Base-by-base conservation (phyloP, 108 stramenopile genomes). In the Discostella stelligeroides region DNA sequence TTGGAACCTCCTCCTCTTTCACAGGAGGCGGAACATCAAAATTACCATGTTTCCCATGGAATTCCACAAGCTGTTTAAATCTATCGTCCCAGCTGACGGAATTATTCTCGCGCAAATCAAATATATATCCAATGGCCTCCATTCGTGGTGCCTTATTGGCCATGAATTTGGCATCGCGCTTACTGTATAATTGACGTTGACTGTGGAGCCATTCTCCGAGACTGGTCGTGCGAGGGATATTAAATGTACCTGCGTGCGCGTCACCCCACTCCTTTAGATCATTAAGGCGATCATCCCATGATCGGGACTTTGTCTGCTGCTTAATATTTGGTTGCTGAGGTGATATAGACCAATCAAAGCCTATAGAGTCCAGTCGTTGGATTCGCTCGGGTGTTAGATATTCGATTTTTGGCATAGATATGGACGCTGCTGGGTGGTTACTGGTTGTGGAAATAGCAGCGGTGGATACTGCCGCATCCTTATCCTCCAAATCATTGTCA, bases 151-250 rank as follows among this genome's bases (percentile, higher is more conserved):
- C 48, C 54, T 51, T 41, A 21, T 30, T 28, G 10, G 39, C 6
- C 67, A 68, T 68, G 37, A 68, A 68, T 20, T 43, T 68, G 18
- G 17, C 28, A 40, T 68, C 67, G 4, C 53, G 34, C 54, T 56
- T 68, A 4, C 41, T 20, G 67, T 68, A 68, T 7, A 68, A 20
- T 13, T 27, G 20, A 7, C 67, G 51, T 29, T 68, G 67, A 29
- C 55, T 54, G 67, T 68, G 67, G 23, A 68, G 34, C 67, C 67
- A 68, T 34, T 68, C 67, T 4, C 67, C 67, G 0, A 68, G 38
- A 10, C 40, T 56, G 4, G 39, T 8, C 4, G 24, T 24, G 7
- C 67, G 67, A 4, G 67, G 67, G 28, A 68, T 54, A 6, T 51
- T 49, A 25, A 17, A 68, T 17, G 51, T 56, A 20, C 41, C 62